Percentiles rank a stretch among this genome's conserved stretches.
These are phyloP conservation scores for Phytophthora pisi DNA, from an alignment of 352 stramenopile genomes.

Conservation along the genomic window DNA sequence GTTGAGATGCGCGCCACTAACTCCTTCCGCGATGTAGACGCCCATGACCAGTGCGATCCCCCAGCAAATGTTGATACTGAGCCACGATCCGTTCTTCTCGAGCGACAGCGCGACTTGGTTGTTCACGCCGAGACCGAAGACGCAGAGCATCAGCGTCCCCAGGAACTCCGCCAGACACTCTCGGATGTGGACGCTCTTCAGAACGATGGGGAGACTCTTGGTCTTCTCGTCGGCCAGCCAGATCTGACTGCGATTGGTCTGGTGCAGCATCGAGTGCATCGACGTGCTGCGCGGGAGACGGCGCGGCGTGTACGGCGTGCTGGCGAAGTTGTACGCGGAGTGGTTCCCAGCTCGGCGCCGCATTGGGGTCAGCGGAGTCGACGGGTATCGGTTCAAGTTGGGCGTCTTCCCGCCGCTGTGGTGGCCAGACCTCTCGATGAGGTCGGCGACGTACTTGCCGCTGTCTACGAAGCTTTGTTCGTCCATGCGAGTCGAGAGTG, in stretches of 20 bases:
- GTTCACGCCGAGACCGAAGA: conserved; percentile 60
- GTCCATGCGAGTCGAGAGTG: conserved; percentile 21
- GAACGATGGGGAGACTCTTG: conserved; percentile 30
- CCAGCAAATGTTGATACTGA: conserved; percentile 73
- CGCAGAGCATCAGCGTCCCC: conserved; percentile 53
- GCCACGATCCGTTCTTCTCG: conserved; percentile 53
- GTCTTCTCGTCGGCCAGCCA: conserved; percentile 29
- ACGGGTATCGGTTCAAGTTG: conserved; percentile 24
- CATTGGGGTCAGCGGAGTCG: conserved; percentile 27
- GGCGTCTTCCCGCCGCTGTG: conserved; percentile 11
- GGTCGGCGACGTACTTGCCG: conserved; percentile 35
- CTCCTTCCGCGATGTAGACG: conserved; percentile 47
- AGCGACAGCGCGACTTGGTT: conserved; percentile 54
- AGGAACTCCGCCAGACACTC: conserved; percentile 63
- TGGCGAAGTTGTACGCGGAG: conserved; percentile 30
- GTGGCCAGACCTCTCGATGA: conserved; percentile 34
- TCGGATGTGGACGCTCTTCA: conserved; percentile 42
- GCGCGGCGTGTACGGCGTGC: conserved; percentile 31
- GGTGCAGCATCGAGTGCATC: conserved; percentile 32
- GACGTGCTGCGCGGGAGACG: conserved; percentile 13
- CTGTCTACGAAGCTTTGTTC: conserved; percentile 31
- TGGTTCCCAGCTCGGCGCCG: conserved; percentile 16
- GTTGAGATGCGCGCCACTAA: conserved; percentile 64
- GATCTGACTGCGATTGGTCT: conserved; percentile 39
- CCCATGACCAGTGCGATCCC: conserved; percentile 63